Base-by-base conservation (phyloP, 129 eudicot species). In the Centaurea solstitialis region DNA sequence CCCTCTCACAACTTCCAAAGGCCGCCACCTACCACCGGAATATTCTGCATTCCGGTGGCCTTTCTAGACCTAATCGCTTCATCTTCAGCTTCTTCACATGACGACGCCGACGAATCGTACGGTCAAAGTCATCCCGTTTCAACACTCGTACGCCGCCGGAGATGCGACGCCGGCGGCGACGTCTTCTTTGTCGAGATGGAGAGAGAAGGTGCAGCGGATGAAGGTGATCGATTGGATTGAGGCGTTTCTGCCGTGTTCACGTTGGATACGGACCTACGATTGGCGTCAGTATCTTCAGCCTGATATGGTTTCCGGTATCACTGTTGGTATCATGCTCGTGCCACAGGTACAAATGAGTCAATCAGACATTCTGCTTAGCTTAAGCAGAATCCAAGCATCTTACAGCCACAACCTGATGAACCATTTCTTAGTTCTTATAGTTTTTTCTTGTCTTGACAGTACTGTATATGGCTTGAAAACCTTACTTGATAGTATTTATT, bases 261-360 rank as follows among this genome's bases (percentile, higher is more conserved):
- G 99, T 2, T 95, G 99, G 99, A 91, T 93, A 69, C 81, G 97
- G 15, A 85, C 87, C 43, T 95, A 95, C 82, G 88, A 85, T 18
- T 86, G 88, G 90, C 85, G 86, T 11, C 97, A 95, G 17, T 93
- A 93, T 76, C 82, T 95, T 3, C 99, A 93, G 38, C 75, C 90
- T 15, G 99, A 95, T 75, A 82, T 91, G 53, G 86, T 91, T 73
- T 91, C 99, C 15, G 99, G 99, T 12, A 24, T 91, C 65, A 95
- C 99, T 62, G 99, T 95, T 81, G 99, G 98, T 23, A 87, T 93
- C 71, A 95, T 95, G 99, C 94, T 95, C 40, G 98, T 95, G 15
- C 98, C 99, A 68, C 99, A 95, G 99, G 99, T 94, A 71, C 6
- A 68, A 40, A 13, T 7, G 15, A 75, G 53, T 68, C 2, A n/a